Conservation (phyloP, 2,329 filamentous ascomycete species). For the Fusarium algeriense region DNA sequence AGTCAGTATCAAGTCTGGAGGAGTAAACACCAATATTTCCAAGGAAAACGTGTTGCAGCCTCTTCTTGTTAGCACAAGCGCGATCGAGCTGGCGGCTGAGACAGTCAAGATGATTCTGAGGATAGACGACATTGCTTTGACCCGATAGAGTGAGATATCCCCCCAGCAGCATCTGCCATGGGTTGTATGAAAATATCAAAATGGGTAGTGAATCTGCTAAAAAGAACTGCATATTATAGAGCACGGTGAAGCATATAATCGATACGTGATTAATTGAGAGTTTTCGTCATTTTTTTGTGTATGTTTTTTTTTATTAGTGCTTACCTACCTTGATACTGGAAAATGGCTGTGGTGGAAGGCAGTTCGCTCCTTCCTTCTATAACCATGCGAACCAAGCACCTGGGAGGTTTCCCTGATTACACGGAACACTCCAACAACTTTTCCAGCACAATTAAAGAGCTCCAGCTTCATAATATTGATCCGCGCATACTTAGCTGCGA, state of each 20-base stretch:
- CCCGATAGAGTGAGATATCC: constrained; percentile 61
- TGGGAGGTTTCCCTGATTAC: not conserved
- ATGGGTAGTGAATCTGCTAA: constrained; percentile 45
- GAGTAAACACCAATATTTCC: constrained; percentile 95
- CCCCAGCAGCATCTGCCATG: constrained; percentile 45
- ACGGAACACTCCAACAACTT: not conserved
- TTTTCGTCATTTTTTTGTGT: not conserved
- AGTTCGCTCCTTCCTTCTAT: constrained; percentile 19
- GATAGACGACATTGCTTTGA: constrained; percentile 75
- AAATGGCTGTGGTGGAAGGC: not conserved
- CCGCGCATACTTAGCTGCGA: not conserved
- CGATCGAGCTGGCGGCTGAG: constrained; percentile 96
- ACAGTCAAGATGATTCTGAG: constrained; percentile 94
- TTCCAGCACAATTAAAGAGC: not conserved
- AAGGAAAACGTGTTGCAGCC: constrained; percentile 98
- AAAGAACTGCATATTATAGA: constrained; percentile 35
- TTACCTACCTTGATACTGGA: not conserved
- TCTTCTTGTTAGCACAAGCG: constrained; percentile 94
- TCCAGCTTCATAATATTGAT: not conserved
- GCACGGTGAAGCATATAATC: constrained; percentile 17
- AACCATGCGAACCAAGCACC: too few species aligned
- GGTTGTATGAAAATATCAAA: constrained; percentile 56
- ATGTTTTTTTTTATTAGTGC: not conserved
- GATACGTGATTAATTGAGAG: not conserved
- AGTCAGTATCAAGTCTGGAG: constrained; percentile 97